A percentile compares a stretch with the other conserved stretches of the same genome.
Evolutionary conservation across 2,329 filamentous ascomycete genomes (phyloP).

Genomic region (Tolypocladium amazonense): DNA sequence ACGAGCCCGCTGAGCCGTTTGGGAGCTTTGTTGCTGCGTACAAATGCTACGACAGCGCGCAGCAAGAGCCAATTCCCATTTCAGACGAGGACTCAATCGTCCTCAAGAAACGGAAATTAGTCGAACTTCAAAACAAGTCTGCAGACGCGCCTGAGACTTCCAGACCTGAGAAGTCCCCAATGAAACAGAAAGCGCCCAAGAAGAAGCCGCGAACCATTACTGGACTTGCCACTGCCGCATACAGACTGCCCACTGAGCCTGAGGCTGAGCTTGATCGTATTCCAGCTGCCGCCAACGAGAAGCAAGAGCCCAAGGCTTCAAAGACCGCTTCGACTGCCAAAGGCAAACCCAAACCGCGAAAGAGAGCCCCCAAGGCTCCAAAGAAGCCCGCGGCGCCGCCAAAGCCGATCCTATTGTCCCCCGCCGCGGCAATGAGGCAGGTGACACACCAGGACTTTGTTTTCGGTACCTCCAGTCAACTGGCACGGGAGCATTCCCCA

Average conservation of each 20-base stretch:
- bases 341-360: slow-evolving; percentile 22
- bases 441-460: slow-evolving; percentile 64
- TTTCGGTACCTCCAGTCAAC: slow-evolving; percentile 79
- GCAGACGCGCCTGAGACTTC: slow-evolving; percentile 9
- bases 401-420: slow-evolving; percentile 53
- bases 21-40: slow-evolving; percentile 32
- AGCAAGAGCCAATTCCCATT: slow-evolving; percentile 4
- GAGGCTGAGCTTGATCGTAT: slow-evolving; percentile 10
- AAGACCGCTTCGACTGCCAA: slow-evolving; percentile 13
- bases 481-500: slow-evolving; percentile 63
- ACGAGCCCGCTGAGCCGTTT: slow-evolving; percentile 24
- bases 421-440: slow-evolving; percentile 54
- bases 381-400: slow-evolving; percentile 30
- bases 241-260: slow-evolving; percentile 27
- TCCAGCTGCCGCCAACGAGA: neutral
- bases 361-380: slow-evolving; percentile 16
- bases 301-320: neutral
- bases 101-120: slow-evolving; percentile 44
- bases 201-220: slow-evolving; percentile 73
- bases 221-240: slow-evolving; percentile 63
- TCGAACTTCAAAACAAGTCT: slow-evolving; percentile 32
- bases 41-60: slow-evolving; percentile 19
- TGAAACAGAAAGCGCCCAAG: slow-evolving; percentile 43
- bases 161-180: slow-evolving; percentile 17
- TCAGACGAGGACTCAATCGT: slow-evolving; percentile 19